phyloP scores from a whole-genome alignment of 2,329 filamentous ascomycete genomes.

The Pezizomycotina sp. region DNA sequence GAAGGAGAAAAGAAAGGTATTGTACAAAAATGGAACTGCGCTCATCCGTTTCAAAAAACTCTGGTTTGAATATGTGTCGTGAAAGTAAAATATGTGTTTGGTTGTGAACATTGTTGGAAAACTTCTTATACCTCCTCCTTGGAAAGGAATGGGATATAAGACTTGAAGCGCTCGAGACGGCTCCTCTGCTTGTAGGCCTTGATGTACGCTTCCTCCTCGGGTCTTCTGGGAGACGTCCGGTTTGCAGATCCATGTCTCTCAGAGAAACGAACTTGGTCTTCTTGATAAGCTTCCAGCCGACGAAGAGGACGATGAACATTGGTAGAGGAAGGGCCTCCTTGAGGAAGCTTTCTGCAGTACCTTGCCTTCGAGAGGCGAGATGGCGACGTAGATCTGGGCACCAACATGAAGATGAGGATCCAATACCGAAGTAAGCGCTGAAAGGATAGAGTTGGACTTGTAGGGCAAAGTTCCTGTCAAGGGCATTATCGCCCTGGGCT shows the following conservation, averaged over 20 bases:
- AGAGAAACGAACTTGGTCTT: not conserved
- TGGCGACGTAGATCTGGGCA: conserved; percentile 17
- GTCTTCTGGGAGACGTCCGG: conserved; percentile 1
- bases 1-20: no score
- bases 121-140: no score
- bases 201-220: not conserved
- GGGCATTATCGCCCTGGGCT: conserved; percentile 10
- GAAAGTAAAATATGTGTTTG: no score
- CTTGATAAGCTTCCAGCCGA: conserved; percentile 7
- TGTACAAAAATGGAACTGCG: no score
- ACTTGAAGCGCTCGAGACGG: no score
- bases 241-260: no score
- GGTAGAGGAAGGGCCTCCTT: conserved; percentile 14
- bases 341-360: conserved; percentile 15
- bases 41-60: no score
- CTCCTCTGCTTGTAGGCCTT: no score
- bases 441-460: conserved; percentile 8
- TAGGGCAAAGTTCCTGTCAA: conserved; percentile 13
- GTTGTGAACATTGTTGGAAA: no score
- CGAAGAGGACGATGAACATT: conserved; percentile 12
- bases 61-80: no score
- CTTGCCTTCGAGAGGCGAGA: conserved; percentile 12
- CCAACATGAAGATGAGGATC: conserved; percentile 13
- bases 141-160: no score
- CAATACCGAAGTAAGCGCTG: conserved; percentile 18